These are phyloP conservation scores for Starmerella apis DNA, from an alignment of 805 yeast genomes.

Conservation along the genomic window DNA sequence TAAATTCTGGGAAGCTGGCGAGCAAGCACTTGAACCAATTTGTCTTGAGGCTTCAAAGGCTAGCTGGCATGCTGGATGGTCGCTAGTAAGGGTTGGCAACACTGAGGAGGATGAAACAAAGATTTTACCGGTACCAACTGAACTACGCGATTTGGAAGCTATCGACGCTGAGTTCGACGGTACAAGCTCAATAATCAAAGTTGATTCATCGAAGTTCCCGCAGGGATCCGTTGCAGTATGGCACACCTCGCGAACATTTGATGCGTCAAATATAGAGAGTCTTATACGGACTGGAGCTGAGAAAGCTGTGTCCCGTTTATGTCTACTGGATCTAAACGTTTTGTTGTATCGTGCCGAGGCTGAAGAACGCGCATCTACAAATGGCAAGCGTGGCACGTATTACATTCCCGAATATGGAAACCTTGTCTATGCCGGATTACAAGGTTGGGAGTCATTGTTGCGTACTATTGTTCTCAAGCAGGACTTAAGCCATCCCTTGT, in stretches of 20 bases:
- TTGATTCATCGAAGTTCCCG: slow-evolving; percentile 44
- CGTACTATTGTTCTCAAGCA: slow-evolving; percentile 53
- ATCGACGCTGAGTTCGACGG: slow-evolving; percentile 42
- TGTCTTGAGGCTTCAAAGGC: slow-evolving; percentile 31
- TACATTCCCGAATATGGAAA: slow-evolving; percentile 62
- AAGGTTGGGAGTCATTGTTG: slow-evolving; percentile 78
- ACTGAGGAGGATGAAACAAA: slow-evolving; percentile 31
- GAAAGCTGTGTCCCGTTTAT: slow-evolving; percentile 53
- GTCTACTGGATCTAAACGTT: slow-evolving; percentile 61
- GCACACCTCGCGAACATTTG: slow-evolving; percentile 56
- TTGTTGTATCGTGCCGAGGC: slow-evolving; percentile 67
- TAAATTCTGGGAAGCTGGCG: slow-evolving; percentile 43
- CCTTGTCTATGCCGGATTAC: slow-evolving; percentile 78
- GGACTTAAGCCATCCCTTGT: slow-evolving; percentile 73
- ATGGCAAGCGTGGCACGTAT: slow-evolving; percentile 64
- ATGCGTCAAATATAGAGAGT: slow-evolving; percentile 53
- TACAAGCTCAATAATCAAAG: slow-evolving; percentile 40
- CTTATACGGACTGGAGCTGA: slow-evolving; percentile 66
- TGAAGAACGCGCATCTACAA: slow-evolving; percentile 76
- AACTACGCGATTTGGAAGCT: slow-evolving; percentile 43
- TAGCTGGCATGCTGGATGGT: slow-evolving; percentile 46
- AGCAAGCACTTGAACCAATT: slow-evolving; percentile 29
- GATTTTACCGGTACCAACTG: slow-evolving; percentile 57
- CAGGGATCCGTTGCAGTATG: slow-evolving; percentile 86
- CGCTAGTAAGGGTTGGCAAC: slow-evolving; percentile 44